Conservation (phyloP, 164 flowering plant species). For the Vitis riparia region DNA sequence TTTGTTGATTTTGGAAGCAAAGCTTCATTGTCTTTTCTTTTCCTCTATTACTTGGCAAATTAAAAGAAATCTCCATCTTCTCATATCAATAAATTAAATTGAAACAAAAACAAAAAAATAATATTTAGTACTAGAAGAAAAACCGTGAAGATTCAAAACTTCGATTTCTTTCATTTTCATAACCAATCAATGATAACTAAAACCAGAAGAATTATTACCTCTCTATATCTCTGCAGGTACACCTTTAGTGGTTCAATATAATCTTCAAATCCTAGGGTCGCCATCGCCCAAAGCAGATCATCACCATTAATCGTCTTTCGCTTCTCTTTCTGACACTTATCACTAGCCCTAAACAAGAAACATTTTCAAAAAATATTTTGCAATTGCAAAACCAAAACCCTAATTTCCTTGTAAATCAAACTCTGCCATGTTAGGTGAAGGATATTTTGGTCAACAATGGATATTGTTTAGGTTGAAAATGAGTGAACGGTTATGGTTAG, state of each 20-base stretch:
- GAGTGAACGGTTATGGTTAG: no score
- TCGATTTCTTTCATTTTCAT: no score
- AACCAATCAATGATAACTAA: neutral
- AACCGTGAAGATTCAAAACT: no score
- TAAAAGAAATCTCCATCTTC: no score
- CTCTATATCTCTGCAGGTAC: constrained; percentile 61
- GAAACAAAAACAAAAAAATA: no score
- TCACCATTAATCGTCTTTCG: constrained; percentile 80
- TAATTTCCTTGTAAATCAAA: neutral
- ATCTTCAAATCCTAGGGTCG: constrained; percentile 72
- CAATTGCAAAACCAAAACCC: neutral
- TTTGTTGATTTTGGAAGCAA: no score
- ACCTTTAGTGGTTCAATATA: constrained; percentile 67
- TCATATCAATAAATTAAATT: no score
- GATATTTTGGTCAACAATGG: no score
- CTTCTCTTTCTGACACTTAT: constrained; percentile 79
- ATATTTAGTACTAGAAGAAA: no score
- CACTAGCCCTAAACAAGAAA: constrained; percentile 60
- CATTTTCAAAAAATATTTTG: neutral
- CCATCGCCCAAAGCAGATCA: constrained; percentile 82
- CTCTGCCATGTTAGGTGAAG: neutral
- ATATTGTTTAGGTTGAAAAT: no score
- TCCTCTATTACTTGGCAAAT: no score
- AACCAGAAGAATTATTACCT: constrained; percentile 32
- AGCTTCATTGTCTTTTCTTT: no score